Evolutionary conservation across 148 eudicot species (phyloP).

Genomic region (Vaccinium macrocarpon): DNA sequence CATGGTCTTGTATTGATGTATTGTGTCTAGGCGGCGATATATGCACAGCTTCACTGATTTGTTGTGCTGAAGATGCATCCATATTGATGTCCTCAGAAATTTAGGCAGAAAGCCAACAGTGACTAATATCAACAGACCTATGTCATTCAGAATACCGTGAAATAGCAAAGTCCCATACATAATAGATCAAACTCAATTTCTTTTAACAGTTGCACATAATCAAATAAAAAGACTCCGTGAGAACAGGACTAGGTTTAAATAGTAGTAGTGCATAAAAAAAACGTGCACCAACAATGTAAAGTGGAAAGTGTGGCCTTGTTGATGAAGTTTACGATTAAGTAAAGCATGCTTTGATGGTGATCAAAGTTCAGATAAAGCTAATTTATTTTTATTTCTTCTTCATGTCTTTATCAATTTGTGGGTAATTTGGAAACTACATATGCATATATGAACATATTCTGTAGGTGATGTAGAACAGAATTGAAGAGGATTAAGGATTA

Average conservation of each 20-base stretch:
- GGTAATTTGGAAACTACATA: background rate
- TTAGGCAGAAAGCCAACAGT: background rate
- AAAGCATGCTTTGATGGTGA: background rate
- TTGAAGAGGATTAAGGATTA: too few relatives aligned
- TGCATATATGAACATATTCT: background rate
- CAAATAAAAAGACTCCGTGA: background rate
- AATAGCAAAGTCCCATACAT: background rate
- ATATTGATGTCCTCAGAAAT: slow-evolving; percentile 7
- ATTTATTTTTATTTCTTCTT: background rate
- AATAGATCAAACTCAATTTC: background rate
- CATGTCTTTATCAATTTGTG: background rate
- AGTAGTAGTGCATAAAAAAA: slow-evolving; percentile 3
- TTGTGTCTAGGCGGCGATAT: slow-evolving; percentile 12
- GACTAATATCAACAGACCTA: slow-evolving; percentile 6
- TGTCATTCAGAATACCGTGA: background rate
- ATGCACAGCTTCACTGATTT: background rate
- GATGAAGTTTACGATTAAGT: background rate
- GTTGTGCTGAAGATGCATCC: slow-evolving; percentile 12
- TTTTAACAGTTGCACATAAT: background rate
- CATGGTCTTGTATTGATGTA: background rate
- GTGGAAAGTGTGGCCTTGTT: slow-evolving; percentile 4
- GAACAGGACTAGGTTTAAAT: background rate
- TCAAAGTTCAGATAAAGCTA: background rate
- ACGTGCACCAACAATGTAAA: background rate
- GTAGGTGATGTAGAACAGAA: background rate